Percentiles rank a stretch among this genome's conserved stretches.
These are phyloP conservation scores for Termitomyces heimii DNA, from an alignment of 768 basidiomycete genomes.

Conservation along the genomic window DNA sequence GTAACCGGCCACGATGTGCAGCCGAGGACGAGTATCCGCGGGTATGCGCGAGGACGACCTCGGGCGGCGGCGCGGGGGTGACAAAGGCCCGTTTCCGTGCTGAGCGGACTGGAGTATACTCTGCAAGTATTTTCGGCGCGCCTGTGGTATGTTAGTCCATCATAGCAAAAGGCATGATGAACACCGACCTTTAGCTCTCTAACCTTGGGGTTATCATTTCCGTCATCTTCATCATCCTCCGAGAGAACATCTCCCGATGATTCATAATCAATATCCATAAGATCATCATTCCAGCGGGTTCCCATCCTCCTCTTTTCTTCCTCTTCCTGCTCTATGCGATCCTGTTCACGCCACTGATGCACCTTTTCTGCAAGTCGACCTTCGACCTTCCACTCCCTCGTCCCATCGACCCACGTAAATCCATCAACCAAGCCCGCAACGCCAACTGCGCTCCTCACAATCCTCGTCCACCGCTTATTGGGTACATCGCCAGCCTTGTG, in stretches of 20 bases:
- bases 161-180: not conserved
- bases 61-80: conserved; percentile 18
- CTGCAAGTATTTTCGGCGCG: conserved; percentile 69
- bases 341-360: conserved; percentile 63
- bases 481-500: conserved; percentile 31
- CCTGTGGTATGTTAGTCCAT: conserved; percentile 32
- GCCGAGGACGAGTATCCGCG: conserved; percentile 28
- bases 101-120: conserved; percentile 51
- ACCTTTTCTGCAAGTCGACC: conserved; percentile 67
- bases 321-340: conserved; percentile 56
- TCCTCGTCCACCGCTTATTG: conserved; percentile 64
- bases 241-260: conserved; percentile 31
- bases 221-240: conserved; percentile 56
- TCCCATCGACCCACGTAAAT: conserved; percentile 58
- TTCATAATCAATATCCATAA: conserved; percentile 69
- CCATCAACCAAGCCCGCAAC: conserved; percentile 72
- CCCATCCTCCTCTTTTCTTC: conserved; percentile 63
- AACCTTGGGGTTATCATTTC: conserved; percentile 66
- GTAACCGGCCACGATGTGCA: conserved; percentile 75
- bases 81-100: conserved; percentile 20
- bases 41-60: conserved; percentile 21
- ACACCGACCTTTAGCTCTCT: conserved; percentile 69
- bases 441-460: conserved; percentile 63
- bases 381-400: conserved; percentile 57
- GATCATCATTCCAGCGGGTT: conserved; percentile 57